Percentiles rank a stretch among this genome's conserved stretches.
phyloP scores from a whole-genome alignment of 768 basidiomycete genomes.

The Mycena olivaceomarginata region DNA sequence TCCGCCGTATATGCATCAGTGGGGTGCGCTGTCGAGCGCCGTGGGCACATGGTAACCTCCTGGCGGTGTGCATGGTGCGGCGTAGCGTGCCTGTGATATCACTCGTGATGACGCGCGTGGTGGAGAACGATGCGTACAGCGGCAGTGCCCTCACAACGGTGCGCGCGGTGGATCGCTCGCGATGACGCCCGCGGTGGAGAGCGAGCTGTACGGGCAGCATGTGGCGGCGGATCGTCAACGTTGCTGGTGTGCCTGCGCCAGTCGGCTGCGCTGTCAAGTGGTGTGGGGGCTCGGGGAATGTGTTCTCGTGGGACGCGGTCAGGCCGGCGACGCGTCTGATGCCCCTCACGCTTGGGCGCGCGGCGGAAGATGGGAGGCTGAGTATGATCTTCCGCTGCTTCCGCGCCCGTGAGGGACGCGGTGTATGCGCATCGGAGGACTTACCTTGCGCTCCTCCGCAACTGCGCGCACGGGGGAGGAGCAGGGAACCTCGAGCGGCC shows the following conservation, averaged over 20 bases:
- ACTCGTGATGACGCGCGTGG: too few relatives aligned
- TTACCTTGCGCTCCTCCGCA: slow-evolving; percentile 7
- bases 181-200: slow-evolving; percentile 6
- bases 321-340: neutral
- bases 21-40: too few relatives aligned
- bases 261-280: neutral
- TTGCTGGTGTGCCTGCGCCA: too few relatives aligned
- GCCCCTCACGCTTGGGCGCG: neutral
- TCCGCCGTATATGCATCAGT: too few relatives aligned
- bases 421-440: neutral
- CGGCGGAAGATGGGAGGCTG: slow-evolving; percentile 10
- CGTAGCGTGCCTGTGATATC: too few relatives aligned
- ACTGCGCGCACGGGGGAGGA: neutral
- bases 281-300: too few relatives aligned
- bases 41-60: too few relatives aligned
- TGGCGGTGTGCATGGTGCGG: too few relatives aligned
- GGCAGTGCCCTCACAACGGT: neutral
- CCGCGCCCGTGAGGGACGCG: neutral
- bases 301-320: slow-evolving; percentile 12
- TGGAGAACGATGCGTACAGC: neutral
- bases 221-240: too few relatives aligned
- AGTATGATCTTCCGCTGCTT: neutral
- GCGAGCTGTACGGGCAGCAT: too few relatives aligned
- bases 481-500: slow-evolving; percentile 56
- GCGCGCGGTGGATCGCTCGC: too few relatives aligned